Conservation (phyloP, 768 basidiomycete species). For the Termitomyces bulborhizus region DNA sequence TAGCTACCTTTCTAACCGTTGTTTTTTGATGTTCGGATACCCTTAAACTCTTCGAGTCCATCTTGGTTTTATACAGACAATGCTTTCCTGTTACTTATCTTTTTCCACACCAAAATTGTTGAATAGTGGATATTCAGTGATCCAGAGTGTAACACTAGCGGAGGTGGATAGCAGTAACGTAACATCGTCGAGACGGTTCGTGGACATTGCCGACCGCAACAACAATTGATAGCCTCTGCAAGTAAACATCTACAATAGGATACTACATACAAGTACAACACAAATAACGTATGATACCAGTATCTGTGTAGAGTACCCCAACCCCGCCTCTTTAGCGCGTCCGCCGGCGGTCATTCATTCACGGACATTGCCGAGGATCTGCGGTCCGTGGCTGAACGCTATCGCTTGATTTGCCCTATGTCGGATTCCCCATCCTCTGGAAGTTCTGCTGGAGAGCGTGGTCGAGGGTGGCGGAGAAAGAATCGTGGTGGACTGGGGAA, state of each 20-base stretch:
- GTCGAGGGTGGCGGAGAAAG: slow-evolving; percentile 11
- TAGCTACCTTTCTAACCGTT: no score
- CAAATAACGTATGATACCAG: no score
- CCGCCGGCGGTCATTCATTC: background rate
- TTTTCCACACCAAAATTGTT: background rate
- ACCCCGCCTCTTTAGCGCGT: no score
- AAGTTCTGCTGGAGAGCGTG: slow-evolving; percentile 3
- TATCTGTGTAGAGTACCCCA: no score
- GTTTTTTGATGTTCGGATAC: no score
- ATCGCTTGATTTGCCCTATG: background rate
- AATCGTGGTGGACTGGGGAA: slow-evolving; percentile 15
- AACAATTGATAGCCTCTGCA: no score
- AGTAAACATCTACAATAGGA: no score
- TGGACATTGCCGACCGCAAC: no score
- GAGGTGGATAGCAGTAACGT: no score
- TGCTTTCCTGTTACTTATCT: background rate
- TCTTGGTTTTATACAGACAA: background rate
- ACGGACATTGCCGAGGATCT: background rate
- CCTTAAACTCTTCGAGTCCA: background rate
- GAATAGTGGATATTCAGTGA: background rate
- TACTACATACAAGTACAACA: no score
- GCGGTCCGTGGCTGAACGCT: background rate
- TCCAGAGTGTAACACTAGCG: background rate
- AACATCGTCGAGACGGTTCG: no score
- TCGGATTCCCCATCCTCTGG: background rate